Base-by-base conservation (phyloP, 768 basidiomycete genomes). In the Tephrocybe rancida region DNA sequence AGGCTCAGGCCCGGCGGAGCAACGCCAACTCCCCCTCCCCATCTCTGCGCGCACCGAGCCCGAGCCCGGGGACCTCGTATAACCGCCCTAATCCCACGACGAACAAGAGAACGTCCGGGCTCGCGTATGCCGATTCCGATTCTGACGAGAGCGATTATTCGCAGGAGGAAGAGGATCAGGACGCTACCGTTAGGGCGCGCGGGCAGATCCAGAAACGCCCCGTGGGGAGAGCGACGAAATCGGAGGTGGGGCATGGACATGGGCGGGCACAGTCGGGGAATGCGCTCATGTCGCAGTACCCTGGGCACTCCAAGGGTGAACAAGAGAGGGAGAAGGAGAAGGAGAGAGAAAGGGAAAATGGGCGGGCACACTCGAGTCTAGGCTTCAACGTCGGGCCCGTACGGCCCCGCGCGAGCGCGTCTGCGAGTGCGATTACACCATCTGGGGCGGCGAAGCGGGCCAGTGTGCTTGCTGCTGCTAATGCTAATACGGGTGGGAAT, bases 1-100 rank as follows among this genome's bases (percentile, higher is more conserved):
- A 91, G 72, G 87, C 81, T 18, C 87, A 89, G 51, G 86, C 88
- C 3, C 73, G 88, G 37, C 76, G 85, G 44, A 85, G 84, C 58
- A 67, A 75, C 24, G 76, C 86, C 11, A 81, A 79, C 48, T 88
- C 86, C 0, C 87, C 88, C 9, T 75, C 69, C 0, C 80, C 85
- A 26, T 81, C 63, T 0, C 34, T 55, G n/a, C 54, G 63, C 46
- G 43, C 57, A 0, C 57, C 63, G 74, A 30, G 74, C 73, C 59
- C 75, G 71, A 42, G 78, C 73, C 10, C 73, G 74, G 37, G 9
- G 16, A 10, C 47, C 43, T 5, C 22, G 24, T n/a, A n/a, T n/a
- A n/a, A 19, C 10, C 29, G n/a, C 44, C 14, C 45, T n/a, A n/a
- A n/a, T n/a, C n/a, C n/a, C n/a, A n/a, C n/a, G n/a, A n/a, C n/a